phyloP scores from a whole-genome alignment of 148 eudicot genomes.

The Polygonum maritimum region DNA sequence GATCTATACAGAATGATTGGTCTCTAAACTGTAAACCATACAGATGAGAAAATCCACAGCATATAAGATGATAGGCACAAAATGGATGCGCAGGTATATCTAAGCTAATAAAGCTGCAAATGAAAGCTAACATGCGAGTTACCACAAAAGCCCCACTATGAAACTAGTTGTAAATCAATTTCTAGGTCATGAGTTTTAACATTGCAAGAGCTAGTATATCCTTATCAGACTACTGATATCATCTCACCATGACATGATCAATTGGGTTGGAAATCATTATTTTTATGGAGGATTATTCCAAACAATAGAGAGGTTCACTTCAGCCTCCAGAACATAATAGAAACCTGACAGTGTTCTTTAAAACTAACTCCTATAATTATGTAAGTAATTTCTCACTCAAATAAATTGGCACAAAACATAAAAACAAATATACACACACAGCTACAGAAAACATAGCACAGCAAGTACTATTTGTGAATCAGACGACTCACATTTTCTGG shows the following conservation, averaged over 20 bases:
- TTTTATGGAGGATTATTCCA: not conserved
- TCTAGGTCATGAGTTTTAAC: too few species aligned
- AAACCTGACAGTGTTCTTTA: not conserved
- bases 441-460: not conserved
- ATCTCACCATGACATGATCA: not conserved
- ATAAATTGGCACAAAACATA: not conserved
- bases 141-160: not conserved
- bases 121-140: not conserved
- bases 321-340: not conserved
- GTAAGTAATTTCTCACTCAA: not conserved
- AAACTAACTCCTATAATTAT: not conserved
- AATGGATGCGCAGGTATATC: not conserved
- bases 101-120: not conserved
- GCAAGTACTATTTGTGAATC: not conserved
- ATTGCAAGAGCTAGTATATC: not conserved
- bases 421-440: not conserved
- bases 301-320: not conserved
- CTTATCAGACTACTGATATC: not conserved
- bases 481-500: conserved; percentile 79
- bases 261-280: too few species aligned
- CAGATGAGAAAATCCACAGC: not conserved
- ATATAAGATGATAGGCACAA: not conserved
- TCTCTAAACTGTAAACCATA: too few species aligned
- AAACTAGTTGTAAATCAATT: not conserved
- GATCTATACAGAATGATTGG: too few species aligned